phyloP scores from a whole-genome alignment of 2,329 filamentous ascomycete genomes.

The Trichoderma oligosporum region DNA sequence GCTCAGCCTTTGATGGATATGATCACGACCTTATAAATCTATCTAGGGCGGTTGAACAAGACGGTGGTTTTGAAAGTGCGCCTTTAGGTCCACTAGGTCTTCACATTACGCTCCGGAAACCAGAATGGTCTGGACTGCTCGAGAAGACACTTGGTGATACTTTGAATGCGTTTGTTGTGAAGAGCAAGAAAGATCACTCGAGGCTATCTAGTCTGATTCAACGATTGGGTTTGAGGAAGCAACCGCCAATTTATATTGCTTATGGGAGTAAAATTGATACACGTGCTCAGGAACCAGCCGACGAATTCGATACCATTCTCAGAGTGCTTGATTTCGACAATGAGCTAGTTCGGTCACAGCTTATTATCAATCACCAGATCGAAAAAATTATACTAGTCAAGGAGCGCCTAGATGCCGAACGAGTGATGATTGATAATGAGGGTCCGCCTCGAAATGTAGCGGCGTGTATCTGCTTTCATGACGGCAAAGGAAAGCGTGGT shows the following conservation, averaged over 20 bases:
- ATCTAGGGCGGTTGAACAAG: conserved; percentile 64
- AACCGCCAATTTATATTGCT: conserved; percentile 39
- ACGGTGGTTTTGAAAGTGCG: conserved; percentile 62
- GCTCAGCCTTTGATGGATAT: conserved; percentile 61
- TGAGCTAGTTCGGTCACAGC: conserved; percentile 69
- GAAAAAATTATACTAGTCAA: conserved; percentile 81
- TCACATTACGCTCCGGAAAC: conserved; percentile 70
- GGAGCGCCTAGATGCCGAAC: conserved; percentile 61
- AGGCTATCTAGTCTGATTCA: conserved; percentile 64
- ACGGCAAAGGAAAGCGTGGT: conserved; percentile 50
- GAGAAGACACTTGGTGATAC: conserved; percentile 70
- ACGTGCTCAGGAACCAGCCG: conserved; percentile 63
- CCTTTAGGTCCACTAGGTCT: conserved; percentile 83
- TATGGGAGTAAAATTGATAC: conserved; percentile 37
- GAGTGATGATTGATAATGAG: conserved; percentile 61
- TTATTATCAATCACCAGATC: conserved; percentile 78
- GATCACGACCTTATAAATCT: conserved; percentile 59
- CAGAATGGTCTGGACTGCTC: conserved; percentile 77
- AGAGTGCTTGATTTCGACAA: conserved; percentile 79
- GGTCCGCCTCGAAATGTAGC: conserved; percentile 64
- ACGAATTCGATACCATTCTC: conserved; percentile 70
- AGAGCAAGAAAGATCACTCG: conserved; percentile 70
- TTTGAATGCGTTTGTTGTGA: conserved; percentile 77
- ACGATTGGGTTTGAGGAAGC: conserved; percentile 50
- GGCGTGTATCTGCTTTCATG: conserved; percentile 66